Conservation (phyloP, 306 rosid species). For the Cucumis melo region DNA sequence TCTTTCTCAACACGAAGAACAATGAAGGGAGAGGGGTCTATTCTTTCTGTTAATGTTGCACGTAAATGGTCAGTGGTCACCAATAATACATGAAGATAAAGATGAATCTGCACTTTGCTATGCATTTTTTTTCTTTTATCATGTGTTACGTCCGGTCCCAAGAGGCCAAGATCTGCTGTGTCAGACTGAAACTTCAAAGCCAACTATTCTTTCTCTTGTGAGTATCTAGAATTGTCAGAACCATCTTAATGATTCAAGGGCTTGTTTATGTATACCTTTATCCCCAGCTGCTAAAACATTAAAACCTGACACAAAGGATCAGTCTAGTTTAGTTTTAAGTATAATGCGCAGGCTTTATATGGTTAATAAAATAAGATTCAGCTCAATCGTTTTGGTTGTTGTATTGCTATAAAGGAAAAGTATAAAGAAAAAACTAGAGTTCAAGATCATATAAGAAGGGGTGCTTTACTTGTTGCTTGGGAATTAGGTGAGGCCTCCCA, state of each 20-base stretch:
- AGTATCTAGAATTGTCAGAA: constrained; percentile 15
- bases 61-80: not conserved
- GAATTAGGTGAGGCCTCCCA: constrained; percentile 88
- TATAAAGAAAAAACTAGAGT: not conserved
- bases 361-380: not conserved
- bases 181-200: not conserved
- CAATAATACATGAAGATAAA: not conserved
- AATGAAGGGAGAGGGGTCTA: not conserved
- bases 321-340: not conserved
- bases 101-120: not conserved
- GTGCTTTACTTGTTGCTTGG: constrained; percentile 37
- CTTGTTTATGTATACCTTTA: constrained; percentile 55
- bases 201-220: not conserved
- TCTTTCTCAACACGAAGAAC: not conserved
- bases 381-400: not conserved
- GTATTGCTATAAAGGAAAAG: not conserved
- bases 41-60: not conserved
- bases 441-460: not conserved
- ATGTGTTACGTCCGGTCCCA: not conserved
- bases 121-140: not conserved
- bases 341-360: not conserved
- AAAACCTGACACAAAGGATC: constrained; percentile 39
- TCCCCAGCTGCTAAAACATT: constrained; percentile 88
- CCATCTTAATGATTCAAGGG: constrained; percentile 62
- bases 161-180: not conserved